phyloP scores from a whole-genome alignment of 2,329 filamentous ascomycete genomes.

The Blumeria hordei region DNA sequence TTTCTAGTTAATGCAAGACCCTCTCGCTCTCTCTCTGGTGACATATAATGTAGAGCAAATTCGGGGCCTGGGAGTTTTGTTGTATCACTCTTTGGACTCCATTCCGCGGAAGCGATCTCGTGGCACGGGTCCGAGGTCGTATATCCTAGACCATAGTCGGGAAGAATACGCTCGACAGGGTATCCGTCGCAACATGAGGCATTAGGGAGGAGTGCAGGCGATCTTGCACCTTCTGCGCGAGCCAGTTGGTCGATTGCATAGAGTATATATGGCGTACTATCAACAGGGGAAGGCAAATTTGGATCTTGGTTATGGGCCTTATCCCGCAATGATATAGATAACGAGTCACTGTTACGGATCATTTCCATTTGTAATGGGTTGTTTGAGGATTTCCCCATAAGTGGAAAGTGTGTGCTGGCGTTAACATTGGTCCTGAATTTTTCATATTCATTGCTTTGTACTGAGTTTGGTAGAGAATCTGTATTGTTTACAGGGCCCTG shows the following conservation, averaged over 20 bases:
- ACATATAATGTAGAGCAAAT: not conserved
- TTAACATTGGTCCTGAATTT: constrained; percentile 7
- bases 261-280: constrained; percentile 70
- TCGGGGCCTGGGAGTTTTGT: not conserved
- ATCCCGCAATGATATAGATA: constrained; percentile 7
- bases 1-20: constrained; percentile 14
- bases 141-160: constrained; percentile 19
- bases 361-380: constrained; percentile 4
- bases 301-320: constrained; percentile 6
- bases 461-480: constrained; percentile 4
- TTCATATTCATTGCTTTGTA: constrained; percentile 2
- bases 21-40: constrained; percentile 18
- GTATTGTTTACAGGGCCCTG: not conserved
- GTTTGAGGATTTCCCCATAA: constrained; percentile 8
- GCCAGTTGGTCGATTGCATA: constrained; percentile 80
- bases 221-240: constrained; percentile 39
- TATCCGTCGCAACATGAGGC: constrained; percentile 20
- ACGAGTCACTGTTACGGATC: constrained; percentile 7
- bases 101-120: not conserved
- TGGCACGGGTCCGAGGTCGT: constrained; percentile 2
- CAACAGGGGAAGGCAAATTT: constrained; percentile 43
- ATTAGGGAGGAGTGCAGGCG: constrained; percentile 24
- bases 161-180: constrained; percentile 24
- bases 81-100: not conserved
- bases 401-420: constrained; percentile 9